These are phyloP conservation scores for Xylogone sp. DNA, from an alignment of 2,329 filamentous ascomycete genomes.

Conservation along the genomic window DNA sequence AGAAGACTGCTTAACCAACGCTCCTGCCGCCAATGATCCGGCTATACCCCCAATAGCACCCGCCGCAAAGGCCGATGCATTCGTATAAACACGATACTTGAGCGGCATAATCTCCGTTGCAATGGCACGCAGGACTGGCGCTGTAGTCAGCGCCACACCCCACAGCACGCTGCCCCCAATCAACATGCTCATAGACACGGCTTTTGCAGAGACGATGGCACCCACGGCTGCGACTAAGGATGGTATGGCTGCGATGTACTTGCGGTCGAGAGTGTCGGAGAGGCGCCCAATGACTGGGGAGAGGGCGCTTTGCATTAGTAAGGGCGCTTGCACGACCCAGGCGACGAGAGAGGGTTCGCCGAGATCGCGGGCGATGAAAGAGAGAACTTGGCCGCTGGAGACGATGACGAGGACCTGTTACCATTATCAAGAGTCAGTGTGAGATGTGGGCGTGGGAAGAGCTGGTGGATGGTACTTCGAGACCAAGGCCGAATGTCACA, in stretches of 20 bases:
- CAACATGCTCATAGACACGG: conserved; percentile 50
- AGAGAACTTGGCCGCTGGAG: no score
- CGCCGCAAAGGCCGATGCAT: conserved; percentile 47
- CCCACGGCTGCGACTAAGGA: conserved; percentile 51
- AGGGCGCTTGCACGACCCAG: no score
- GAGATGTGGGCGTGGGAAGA: no score
- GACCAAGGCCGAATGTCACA: no score
- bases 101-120: conserved; percentile 52
- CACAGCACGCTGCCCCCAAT: conserved; percentile 56
- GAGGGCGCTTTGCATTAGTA: conserved; percentile 54
- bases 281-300: conserved; percentile 53
- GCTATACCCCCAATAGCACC: conserved; percentile 46
- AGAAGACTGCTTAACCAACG: conserved; percentile 42
- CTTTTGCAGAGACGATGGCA: conserved; percentile 50
- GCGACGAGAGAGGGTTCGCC: no score
- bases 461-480: no score
- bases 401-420: no score
- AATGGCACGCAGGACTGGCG: conserved; percentile 52
- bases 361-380: no score
- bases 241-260: conserved; percentile 47
- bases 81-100: conserved; percentile 52
- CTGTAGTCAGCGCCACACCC: conserved; percentile 48
- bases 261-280: conserved; percentile 52
- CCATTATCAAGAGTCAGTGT: no score
- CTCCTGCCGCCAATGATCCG: conserved; percentile 47